Evolutionary conservation across 352 stramenopile species (phyloP).

Genomic region (Thalassiosira delicatula): DNA sequence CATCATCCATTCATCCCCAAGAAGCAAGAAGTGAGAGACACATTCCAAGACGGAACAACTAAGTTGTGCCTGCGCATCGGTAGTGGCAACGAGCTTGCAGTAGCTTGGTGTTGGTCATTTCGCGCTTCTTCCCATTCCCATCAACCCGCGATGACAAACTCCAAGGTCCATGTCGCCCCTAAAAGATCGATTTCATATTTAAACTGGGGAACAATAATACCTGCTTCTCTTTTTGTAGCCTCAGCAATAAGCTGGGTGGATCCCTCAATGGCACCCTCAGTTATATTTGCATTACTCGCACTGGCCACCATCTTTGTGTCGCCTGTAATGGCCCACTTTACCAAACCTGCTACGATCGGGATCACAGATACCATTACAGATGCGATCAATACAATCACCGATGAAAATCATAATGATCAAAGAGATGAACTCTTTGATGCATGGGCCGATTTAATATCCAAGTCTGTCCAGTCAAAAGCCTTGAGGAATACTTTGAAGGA

Average conservation of each 20-base stretch:
- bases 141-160: too few species aligned
- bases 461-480: not conserved
- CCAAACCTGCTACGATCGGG: conserved; percentile 16
- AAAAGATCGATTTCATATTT: too few species aligned
- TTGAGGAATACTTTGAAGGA: conserved; percentile 9
- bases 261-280: conserved; percentile 12
- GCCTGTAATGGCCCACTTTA: conserved; percentile 21
- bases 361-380: conserved; percentile 10
- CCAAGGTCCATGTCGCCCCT: too few species aligned
- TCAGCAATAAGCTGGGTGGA: conserved; percentile 28
- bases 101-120: too few species aligned
- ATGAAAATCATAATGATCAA: conserved; percentile 11
- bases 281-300: conserved; percentile 19
- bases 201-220: too few species aligned
- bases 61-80: too few species aligned
- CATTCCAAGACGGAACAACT: too few species aligned
- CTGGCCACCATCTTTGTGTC: conserved; percentile 25
- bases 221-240: conserved; percentile 18
- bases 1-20: too few species aligned
- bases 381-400: conserved; percentile 29
- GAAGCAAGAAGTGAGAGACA: too few species aligned
- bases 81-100: too few species aligned
- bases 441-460: conserved; percentile 9
- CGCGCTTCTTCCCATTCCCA: too few species aligned
- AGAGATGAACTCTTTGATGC: conserved; percentile 20